Percentiles rank a stretch among this genome's conserved stretches.
These are phyloP conservation scores for Austroboletus rostrupii DNA, from an alignment of 1,284 basidiomycete species.

Conservation along the genomic window DNA sequence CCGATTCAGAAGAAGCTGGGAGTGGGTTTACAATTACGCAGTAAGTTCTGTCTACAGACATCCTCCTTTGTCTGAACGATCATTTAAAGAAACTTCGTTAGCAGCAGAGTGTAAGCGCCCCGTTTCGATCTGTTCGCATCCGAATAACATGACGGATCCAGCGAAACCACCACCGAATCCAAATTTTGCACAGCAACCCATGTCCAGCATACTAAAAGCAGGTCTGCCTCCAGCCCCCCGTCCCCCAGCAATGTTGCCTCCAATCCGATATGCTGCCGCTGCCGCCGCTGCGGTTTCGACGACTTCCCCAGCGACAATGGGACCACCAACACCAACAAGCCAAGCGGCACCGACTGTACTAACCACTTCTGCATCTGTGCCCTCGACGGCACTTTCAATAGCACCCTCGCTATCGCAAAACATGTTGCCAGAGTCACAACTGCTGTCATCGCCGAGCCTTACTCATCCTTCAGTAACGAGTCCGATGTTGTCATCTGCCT, in stretches of 20 bases:
- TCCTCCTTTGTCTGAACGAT: conserved; percentile 5
- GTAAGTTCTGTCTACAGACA: conserved; percentile 38
- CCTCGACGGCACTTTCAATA: conserved; percentile 37
- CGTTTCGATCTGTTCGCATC: conserved; percentile 17
- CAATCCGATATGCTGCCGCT: conserved; percentile 88
- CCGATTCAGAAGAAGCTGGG: conserved; percentile 74
- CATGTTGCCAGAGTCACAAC: conserved; percentile 43
- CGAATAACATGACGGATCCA: conserved; percentile 29
- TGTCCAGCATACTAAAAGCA: conserved; percentile 76
- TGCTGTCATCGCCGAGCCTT: conserved; percentile 68
- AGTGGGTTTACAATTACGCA: conserved; percentile 59
- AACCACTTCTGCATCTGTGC: conserved; percentile 29
- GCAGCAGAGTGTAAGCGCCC: conserved; percentile 42
- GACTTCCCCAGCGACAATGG: conserved; percentile 20
- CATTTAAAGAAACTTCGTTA: conserved; percentile 42
- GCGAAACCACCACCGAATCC: conserved; percentile 77
- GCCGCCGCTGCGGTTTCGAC: conserved; percentile 78
- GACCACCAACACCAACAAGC: conserved; percentile 36
- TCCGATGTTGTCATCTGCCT: conserved; percentile 73
- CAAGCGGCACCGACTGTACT: conserved; percentile 29
- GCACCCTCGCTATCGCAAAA: conserved; percentile 38
- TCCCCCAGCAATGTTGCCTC: conserved; percentile 60
- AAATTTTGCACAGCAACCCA: conserved; percentile 77
- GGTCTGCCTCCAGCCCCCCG: conserved; percentile 53
- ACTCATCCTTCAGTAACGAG: conserved; percentile 78